phyloP scores from a whole-genome alignment of 495 filamentous ascomycete genomes.

The Alectoria sarmentosa region DNA sequence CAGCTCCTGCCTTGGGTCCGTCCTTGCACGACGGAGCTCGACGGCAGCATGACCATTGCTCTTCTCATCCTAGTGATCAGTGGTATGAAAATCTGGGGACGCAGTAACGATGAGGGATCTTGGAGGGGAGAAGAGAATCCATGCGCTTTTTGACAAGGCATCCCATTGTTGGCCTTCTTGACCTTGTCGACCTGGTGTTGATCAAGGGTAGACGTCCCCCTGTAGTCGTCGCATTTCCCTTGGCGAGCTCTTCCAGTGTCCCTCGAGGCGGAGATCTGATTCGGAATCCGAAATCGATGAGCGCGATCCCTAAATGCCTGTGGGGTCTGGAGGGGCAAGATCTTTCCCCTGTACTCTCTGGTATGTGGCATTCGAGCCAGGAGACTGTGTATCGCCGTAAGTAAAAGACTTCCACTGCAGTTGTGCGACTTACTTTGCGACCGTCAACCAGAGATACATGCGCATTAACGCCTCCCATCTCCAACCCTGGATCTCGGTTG shows the following conservation, averaged over 20 bases:
- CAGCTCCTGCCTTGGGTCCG: conserved; percentile 57
- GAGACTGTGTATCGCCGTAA: neutral
- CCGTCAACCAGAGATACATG: neutral
- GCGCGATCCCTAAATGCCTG: neutral
- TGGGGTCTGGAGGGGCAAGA: neutral
- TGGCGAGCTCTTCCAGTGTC: neutral
- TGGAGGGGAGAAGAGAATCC: too few relatives aligned
- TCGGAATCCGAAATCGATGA: neutral
- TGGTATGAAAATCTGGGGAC: conserved; percentile 67
- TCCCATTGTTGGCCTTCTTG: too few relatives aligned
- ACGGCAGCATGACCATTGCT: conserved; percentile 37
- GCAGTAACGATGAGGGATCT: conserved; percentile 56
- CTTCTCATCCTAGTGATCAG: conserved; percentile 65
- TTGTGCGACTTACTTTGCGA: neutral
- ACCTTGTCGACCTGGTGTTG: too few relatives aligned
- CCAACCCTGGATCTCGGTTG: neutral
- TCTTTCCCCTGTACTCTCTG: neutral
- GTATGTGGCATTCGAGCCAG: neutral
- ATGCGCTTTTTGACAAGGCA: too few relatives aligned
- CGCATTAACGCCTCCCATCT: neutral
- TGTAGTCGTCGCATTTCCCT: too few relatives aligned
- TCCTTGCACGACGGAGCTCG: conserved; percentile 65
- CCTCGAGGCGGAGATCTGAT: neutral
- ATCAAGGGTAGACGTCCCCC: too few relatives aligned
- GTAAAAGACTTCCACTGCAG: neutral